A percentile compares a stretch with the other conserved stretches of the same genome.
Conservation (phyloP, 177 flowering plant genomes). For the Vitis hybrid region DNA sequence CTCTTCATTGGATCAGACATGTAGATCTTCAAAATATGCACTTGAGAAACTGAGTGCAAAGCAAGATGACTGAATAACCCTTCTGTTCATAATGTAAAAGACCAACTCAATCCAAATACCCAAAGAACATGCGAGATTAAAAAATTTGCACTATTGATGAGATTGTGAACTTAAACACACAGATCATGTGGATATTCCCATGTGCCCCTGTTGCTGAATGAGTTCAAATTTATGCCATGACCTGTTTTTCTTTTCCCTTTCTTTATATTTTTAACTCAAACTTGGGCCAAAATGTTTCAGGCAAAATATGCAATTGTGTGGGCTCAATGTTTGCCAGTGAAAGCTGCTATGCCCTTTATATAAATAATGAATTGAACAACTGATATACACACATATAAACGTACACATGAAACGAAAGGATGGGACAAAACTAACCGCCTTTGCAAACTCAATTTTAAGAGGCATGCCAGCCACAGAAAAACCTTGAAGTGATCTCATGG, state of each 20-base stretch:
- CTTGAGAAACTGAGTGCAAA: background rate
- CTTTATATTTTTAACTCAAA: too few species aligned
- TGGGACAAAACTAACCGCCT: slow-evolving; percentile 84
- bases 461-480: slow-evolving; percentile 65
- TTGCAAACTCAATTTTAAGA: slow-evolving; percentile 86
- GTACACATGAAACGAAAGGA: slow-evolving; percentile 9
- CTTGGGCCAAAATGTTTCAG: too few species aligned
- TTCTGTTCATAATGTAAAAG: background rate
- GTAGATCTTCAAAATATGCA: too few species aligned
- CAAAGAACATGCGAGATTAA: too few species aligned
- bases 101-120: background rate
- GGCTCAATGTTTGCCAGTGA: background rate
- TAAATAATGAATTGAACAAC: background rate
- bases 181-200: background rate
- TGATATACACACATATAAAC: background rate
- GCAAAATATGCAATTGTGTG: background rate
- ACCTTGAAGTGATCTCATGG: slow-evolving; percentile 71
- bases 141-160: background rate
- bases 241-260: background rate
- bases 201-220: background rate
- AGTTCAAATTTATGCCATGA: background rate
- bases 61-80: background rate
- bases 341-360: background rate
- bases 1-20: too few species aligned
- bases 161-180: background rate